Conservation (phyloP, 768 basidiomycete species). For the Lactifluus subvellereus region DNA sequence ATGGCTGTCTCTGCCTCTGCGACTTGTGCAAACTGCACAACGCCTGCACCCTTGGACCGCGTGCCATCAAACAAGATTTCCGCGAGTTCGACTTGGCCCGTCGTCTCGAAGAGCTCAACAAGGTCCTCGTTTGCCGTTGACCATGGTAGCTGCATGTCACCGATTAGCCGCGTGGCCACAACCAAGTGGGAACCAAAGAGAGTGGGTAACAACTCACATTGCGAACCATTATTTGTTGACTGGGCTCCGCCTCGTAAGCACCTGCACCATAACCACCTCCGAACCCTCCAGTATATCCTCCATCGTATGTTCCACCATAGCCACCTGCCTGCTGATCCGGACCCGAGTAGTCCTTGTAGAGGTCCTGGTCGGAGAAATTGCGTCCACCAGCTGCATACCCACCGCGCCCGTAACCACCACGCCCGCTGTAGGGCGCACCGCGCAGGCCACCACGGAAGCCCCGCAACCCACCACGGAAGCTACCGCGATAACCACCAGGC, state of each 20-base stretch:
- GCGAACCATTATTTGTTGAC: slow-evolving; percentile 96
- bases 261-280: slow-evolving; percentile 26
- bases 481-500: slow-evolving; percentile 50
- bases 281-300: slow-evolving; percentile 31
- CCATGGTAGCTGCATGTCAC: slow-evolving; percentile 77
- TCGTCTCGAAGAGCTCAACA: slow-evolving; percentile 97
- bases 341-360: slow-evolving; percentile 90
- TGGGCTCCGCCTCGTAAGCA: slow-evolving; percentile 66
- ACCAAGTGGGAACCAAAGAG: background rate
- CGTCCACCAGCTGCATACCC: slow-evolving; percentile 43
- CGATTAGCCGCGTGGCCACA: background rate
- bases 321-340: slow-evolving; percentile 60
- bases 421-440: slow-evolving; percentile 45
- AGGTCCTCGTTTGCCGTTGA: slow-evolving; percentile 98
- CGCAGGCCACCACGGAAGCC: slow-evolving; percentile 46
- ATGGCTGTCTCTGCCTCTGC: slow-evolving; percentile 92
- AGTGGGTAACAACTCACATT: slow-evolving; percentile 60
- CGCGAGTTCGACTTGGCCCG: slow-evolving; percentile 88
- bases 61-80: slow-evolving; percentile 93
- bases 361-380: slow-evolving; percentile 80
- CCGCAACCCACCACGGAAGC: slow-evolving; percentile 39
- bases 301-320: slow-evolving; percentile 34
- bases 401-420: slow-evolving; percentile 55
- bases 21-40: slow-evolving; percentile 89
- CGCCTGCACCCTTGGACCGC: slow-evolving; percentile 90